Evolutionary conservation across 108 stramenopile species (phyloP), one percentile per base, ranked within the genome.

Genomic region (Pseudonitzschia multiseries): DNA sequence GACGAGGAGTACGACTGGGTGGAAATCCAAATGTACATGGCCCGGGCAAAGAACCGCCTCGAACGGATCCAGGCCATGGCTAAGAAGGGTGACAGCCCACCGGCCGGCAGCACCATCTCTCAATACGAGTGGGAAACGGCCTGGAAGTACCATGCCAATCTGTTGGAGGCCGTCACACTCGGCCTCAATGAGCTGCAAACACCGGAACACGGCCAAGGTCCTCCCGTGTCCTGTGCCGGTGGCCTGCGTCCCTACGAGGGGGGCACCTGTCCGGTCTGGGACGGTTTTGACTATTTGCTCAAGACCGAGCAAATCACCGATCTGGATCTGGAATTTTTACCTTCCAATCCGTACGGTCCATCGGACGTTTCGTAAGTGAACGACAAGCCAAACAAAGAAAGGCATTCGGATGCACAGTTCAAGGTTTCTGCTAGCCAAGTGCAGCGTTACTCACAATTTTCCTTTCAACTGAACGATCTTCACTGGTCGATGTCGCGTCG

Each of bases 101-200:
- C 46, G 9, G 46, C 46, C 13, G 18, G 18, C 46, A 48, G 46
- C 46, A 18, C 17, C 46, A 72, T 82, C 21, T 72, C 77, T 26
- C 29, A 61, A 13, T 31, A 70, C 18, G 77, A 82, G 50, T 78
- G 70, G 73, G 51, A 78, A 0, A 20, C 52, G 9, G 53, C 69
- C 14, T 67, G 77, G 68, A 36, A 64, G 9, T 82, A 78, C 64
- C 53, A 74, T 12, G 56, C 65, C 8, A 76, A 76, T 6, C 32
- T 78, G 12, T 24, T 57, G 5, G 24, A 56, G 54, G 46, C 46
- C 46, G 46, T 48, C 9, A 48, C 14, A 48, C 13, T 48, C 9
- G 43, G 4, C 21, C 67, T 73, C 4, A 36, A 77, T 40, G 61
- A 75, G 21, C n/a, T 18, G 36, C 14, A 59, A 68, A 17, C 6